Conservation (phyloP, 768 basidiomycete species). For the Russula ochroleuca region DNA sequence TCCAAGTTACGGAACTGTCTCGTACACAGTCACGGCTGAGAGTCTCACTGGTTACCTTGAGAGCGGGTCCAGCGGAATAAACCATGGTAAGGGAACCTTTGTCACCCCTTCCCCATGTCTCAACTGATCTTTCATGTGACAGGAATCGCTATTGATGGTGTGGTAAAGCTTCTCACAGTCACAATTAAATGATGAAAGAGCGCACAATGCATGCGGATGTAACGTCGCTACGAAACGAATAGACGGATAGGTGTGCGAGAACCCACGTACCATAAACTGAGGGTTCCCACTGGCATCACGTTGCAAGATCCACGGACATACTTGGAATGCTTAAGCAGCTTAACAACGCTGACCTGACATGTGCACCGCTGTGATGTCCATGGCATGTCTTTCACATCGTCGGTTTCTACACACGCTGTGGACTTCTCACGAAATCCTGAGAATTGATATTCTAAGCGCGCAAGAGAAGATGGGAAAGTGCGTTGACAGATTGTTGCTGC, state of each 20-base stretch:
- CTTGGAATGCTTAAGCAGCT: neutral
- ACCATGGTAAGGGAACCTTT: constrained; percentile 39
- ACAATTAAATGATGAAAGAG: constrained; percentile 36
- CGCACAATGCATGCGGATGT: neutral
- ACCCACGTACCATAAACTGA: no score
- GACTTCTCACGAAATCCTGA: neutral
- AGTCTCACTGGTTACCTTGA: constrained; percentile 50
- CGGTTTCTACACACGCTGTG: neutral
- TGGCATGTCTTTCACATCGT: neutral
- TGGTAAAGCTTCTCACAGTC: constrained; percentile 49
- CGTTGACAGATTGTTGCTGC: no score
- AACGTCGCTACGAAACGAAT: neutral
- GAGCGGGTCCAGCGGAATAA: constrained; percentile 45
- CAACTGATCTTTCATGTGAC: constrained; percentile 30
- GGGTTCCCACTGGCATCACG: neutral
- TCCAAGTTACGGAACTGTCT: constrained; percentile 41
- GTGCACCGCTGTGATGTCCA: neutral
- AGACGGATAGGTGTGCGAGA: neutral
- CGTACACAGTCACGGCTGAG: constrained; percentile 43
- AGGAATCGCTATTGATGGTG: constrained; percentile 60
- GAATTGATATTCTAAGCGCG: no score
- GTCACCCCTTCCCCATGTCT: neutral
- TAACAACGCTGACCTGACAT: neutral
- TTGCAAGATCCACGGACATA: neutral
- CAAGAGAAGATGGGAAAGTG: no score